Base-by-base conservation (phyloP, 768 basidiomycete species). In the Phlebiopsis gigantea region DNA sequence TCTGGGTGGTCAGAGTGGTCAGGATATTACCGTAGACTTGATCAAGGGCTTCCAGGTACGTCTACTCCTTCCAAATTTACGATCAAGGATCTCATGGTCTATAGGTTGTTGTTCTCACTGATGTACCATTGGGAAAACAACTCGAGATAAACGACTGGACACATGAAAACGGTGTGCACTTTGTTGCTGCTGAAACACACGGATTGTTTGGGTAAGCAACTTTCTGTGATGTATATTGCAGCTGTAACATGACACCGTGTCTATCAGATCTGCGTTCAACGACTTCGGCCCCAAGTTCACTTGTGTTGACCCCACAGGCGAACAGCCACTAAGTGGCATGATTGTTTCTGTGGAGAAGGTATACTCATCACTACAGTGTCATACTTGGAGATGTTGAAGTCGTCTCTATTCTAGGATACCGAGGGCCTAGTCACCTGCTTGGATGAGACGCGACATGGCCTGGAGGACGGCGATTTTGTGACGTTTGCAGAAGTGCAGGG, bases 401-500 rank as follows among this genome's bases (percentile, higher is more conserved):
- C 17, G 15, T 39, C 29, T 15, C 12, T 25, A 12, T n/a, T 30
- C 28, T 56, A 96, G 93, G 88, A 85, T 58, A 76, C 79, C 45
- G 93, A 97, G 52, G 95, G 88, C n/a, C 72, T 98, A 21, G 96
- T 98, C 6, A 97, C 96, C 10, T 97, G 94, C 69, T 75, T 98
- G 57, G 97, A 99, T 63, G 97, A 99, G 75, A 89, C 96, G 10
- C 83, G 97, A 57, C 97, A 98, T 70, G 97, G 97, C 19, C 80
- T 99, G n/a, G 94, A 98, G 70, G 97, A 98, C 69, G 97, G 97
- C 15, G 93, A 98, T 68, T 98, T 87, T 65, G 95, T 98, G 22
- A 95, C 97, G 4, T 98, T 99, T 75, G 81, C 83, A 17, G 97
- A 99, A 73, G 85, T 99, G 24, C 88, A 95, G 71, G 97, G 97